phyloP scores from a whole-genome alignment of 2,329 filamentous ascomycete genomes.

The Arthrobotrys conoides region DNA sequence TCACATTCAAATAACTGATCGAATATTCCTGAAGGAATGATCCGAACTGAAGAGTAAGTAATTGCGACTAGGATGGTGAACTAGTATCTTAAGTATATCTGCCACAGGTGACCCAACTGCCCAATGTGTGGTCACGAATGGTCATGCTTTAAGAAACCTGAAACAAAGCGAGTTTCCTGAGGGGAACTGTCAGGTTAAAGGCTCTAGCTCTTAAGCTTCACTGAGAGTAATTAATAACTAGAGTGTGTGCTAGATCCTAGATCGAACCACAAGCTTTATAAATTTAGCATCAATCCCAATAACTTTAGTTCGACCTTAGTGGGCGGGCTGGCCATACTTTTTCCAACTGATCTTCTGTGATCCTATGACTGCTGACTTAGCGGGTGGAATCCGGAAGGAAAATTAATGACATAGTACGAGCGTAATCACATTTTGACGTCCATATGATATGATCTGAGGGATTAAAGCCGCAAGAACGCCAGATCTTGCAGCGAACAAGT shows the following conservation, averaged over 20 bases:
- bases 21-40: constrained; percentile 49
- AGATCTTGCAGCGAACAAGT: constrained; percentile 51
- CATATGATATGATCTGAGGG: constrained; percentile 49
- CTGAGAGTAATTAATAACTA: too few species aligned
- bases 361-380: constrained; percentile 47
- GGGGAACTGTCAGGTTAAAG: constrained; percentile 45
- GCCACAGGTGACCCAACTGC: constrained; percentile 48
- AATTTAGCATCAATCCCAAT: constrained; percentile 39
- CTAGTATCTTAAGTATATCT: too few species aligned
- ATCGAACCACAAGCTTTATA: constrained; percentile 42
- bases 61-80: constrained; percentile 25
- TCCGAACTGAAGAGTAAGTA: constrained; percentile 46
- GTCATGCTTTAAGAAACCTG: constrained; percentile 57
- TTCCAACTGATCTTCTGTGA: constrained; percentile 50
- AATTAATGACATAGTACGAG: constrained; percentile 49
- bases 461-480: constrained; percentile 25
- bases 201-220: constrained; percentile 20
- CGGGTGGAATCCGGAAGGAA: constrained; percentile 44
- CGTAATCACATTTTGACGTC: constrained; percentile 59
- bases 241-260: constrained; percentile 41
- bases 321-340: background rate
- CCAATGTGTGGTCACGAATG: constrained; percentile 57
- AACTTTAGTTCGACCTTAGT: constrained; percentile 24
- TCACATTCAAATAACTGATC: constrained; percentile 18
- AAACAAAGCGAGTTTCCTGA: constrained; percentile 60